Evolutionary conservation across 805 yeast genomes (phyloP).

Genomic region (Lipomyces yamanashiensis): DNA sequence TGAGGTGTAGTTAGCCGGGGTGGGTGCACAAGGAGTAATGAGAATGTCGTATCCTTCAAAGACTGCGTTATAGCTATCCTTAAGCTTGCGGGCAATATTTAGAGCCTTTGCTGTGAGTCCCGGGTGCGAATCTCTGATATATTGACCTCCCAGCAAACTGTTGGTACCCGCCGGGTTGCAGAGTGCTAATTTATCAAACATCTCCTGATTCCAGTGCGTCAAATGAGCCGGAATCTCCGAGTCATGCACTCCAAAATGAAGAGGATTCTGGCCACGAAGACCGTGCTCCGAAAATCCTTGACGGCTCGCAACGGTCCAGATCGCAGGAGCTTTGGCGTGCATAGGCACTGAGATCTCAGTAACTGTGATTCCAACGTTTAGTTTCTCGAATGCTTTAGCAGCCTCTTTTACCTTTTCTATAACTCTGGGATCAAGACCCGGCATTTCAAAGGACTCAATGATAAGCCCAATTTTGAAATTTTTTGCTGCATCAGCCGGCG

Average conservation of each 20-base stretch:
- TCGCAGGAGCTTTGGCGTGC: conserved; percentile 48
- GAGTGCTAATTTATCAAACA: conserved; percentile 29
- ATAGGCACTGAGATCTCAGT: conserved; percentile 47
- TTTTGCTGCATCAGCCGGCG: conserved; percentile 38
- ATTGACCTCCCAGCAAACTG: conserved; percentile 43
- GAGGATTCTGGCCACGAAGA: conserved; percentile 28
- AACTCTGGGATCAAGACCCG: conserved; percentile 45
- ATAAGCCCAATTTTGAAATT: conserved; percentile 47
- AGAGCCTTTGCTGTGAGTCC: conserved; percentile 46
- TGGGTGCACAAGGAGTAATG: conserved; percentile 43
- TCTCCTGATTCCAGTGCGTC: conserved; percentile 31
- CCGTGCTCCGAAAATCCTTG: conserved; percentile 36
- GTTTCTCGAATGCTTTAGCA: conserved; percentile 41
- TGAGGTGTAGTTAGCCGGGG: conserved; percentile 26
- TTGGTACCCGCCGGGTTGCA: conserved; percentile 34
- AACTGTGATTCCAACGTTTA: conserved; percentile 49
- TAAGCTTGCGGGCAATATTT: conserved; percentile 46
- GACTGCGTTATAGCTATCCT: conserved; percentile 44
- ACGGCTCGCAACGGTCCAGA: conserved; percentile 46
- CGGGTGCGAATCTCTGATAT: conserved; percentile 45
- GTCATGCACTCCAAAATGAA: conserved; percentile 33
- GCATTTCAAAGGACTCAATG: conserved; percentile 47
- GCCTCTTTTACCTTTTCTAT: conserved; percentile 42
- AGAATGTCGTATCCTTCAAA: conserved; percentile 45
- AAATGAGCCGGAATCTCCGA: conserved; percentile 14